These are phyloP conservation scores for Fusarium denticulatum DNA, from an alignment of 2,329 filamentous ascomycete genomes.

Conservation along the genomic window DNA sequence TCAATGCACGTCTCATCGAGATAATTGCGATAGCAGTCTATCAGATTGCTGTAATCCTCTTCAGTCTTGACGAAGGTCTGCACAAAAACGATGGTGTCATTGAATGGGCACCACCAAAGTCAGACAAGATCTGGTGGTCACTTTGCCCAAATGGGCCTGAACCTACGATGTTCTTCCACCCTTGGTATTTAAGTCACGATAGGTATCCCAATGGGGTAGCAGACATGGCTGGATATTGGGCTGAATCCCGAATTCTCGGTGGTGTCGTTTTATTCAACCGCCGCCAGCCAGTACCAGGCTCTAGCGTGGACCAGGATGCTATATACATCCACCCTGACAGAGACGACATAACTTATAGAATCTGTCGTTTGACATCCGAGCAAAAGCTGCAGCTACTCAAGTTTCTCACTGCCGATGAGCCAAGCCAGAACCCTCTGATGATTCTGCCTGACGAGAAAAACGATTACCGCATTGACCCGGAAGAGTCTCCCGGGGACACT, in stretches of 20 bases:
- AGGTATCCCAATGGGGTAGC: background rate
- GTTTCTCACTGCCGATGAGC: background rate
- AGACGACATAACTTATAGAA: background rate
- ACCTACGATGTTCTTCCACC: conserved; percentile 43
- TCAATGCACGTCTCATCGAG: conserved; percentile 46
- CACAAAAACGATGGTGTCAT: conserved; percentile 40
- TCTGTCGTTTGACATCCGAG: background rate
- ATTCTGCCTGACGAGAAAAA: background rate
- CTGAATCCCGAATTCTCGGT: background rate
- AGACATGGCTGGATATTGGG: conserved; percentile 7
- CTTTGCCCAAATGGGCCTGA: conserved; percentile 13
- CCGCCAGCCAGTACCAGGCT: background rate
- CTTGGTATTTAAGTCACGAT: background rate
- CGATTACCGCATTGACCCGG: background rate
- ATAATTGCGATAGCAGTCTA: conserved; percentile 44
- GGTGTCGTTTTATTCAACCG: conserved; percentile 5
- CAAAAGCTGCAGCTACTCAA: background rate
- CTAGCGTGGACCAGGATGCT: background rate
- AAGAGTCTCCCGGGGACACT: background rate
- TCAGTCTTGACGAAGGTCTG: conserved; percentile 24
- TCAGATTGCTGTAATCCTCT: conserved; percentile 43
- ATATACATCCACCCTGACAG: conserved; percentile 1
- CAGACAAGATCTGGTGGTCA: conserved; percentile 1
- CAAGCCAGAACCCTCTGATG: background rate
- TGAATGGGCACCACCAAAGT: conserved; percentile 34